Evolutionary conservation across 805 yeast species (phyloP), one percentile per base, ranked within the genome.

Genomic region (Yarrowia porcina): DNA sequence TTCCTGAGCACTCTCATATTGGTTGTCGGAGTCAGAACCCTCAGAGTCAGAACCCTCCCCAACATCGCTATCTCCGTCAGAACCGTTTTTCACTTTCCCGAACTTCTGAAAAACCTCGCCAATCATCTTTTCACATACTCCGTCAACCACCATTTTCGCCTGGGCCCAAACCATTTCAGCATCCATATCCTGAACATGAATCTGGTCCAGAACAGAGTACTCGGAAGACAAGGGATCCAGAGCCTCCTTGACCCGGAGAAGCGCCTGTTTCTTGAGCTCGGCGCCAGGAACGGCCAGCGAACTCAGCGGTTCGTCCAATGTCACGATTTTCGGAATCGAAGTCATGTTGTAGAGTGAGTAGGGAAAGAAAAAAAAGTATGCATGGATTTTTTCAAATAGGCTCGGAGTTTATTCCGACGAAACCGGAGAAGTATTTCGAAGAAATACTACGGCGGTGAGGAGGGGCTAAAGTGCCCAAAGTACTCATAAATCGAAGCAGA

Each of bases 81-180:
- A 11, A 32, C 18, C 15, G 8, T 25, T 8, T 49, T 30, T 27
- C 2, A 27, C 15, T 23, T 41, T 32, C 12, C 49, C 61, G n/a
- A 30, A 39, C 38, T 56, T 77, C 1, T 85, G 85, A 45, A 90
- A 81, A 60, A 80, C 80, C 18, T 79, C 82, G 63, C 78, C 80
- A 71, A 89, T 71, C 35, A 90, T 74, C 44, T 80, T 79, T 52
- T 87, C 90, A 27, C 87, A 84, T 12, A 88, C 87, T 8, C 87
- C 87, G 64, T 91, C 97, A 38, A 90, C 77, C 18, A 93, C 86
- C 76, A 93, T 81, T 73, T 89, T 90, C 1, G 89, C 86, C 74
- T 93, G 98, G 63, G 93, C 96, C 90, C 93, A 93, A 0, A 94
- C 91, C 72, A 93, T 98, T 39, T 87, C 82, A 23, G 97, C 86